Base-by-base conservation (phyloP, 257 asterid species). In the Ilex aquifolium region DNA sequence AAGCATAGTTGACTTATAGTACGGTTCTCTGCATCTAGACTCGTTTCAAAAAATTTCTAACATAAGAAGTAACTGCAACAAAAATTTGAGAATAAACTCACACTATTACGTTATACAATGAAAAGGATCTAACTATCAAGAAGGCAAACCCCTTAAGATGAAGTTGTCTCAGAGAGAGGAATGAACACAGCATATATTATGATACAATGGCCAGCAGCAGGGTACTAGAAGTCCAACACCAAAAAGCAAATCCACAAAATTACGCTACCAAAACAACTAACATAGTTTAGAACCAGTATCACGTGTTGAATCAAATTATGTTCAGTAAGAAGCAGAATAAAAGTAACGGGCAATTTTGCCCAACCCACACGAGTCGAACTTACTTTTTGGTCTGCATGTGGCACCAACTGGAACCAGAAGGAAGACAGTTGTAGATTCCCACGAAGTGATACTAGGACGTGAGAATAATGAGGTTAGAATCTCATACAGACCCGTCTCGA, bases 301-400 rank as follows among this genome's bases (percentile, higher is more conserved):
- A 72, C 69, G 63, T 48, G 68, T 21, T 58, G 71, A 72, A 74
- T 68, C 82, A 74, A 63, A 62, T 75, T 61, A 59, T 46, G 79
- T 75, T 74, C 76, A 58, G 57, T 61, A 21, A 40, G 65, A 63
- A 64, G 48, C 42, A 70, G 66, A 21, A 75, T 68, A 60, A 57
- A 73, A 70, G 76, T 63, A 73, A 72, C 61, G 61, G 63, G 58
- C 67, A 67, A 71, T 71, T 78, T 82, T 72, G 67, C 67, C 66
- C 61, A 71, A 76, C 76, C 56, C 67, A 68, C 65, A 59, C 72
- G 75, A 78, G 72, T 59, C 57, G 63, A 56, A 85, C 95, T 87
- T 87, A 87, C 95, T 84, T 87, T 75, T 69, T 80, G 64, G 13
- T 4, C 61, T 44, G 76, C 58, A 65, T 49, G 31, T 56, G 72